Evolutionary conservation across 73 alveolate species (phyloP).

Genomic region (Symbiodinium natans): DNA sequence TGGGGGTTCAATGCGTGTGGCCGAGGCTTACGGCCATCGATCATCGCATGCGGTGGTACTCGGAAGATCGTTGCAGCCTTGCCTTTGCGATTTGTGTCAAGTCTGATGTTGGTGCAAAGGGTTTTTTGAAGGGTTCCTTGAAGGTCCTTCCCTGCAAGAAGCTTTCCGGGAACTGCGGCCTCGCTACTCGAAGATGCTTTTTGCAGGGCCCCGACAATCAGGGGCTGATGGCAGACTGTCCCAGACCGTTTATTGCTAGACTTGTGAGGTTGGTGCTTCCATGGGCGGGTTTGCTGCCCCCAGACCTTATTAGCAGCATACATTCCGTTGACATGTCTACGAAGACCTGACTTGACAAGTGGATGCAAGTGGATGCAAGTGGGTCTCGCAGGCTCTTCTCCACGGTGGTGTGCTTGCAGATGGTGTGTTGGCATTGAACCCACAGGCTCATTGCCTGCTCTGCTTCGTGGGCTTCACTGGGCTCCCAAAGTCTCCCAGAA

Average conservation of each 20-base stretch:
- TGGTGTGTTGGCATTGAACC: slow-evolving; percentile 71
- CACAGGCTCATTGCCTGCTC: slow-evolving; percentile 16
- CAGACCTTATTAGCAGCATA: not conserved
- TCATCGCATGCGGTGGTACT: slow-evolving; percentile 90
- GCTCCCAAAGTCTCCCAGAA: too few relatives aligned
- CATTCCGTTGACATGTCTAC: too few relatives aligned
- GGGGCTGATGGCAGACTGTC: not conserved
- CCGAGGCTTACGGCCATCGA: slow-evolving; percentile 77
- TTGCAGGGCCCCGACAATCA: not conserved
- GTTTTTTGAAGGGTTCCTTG: too few relatives aligned
- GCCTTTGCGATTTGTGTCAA: not conserved
- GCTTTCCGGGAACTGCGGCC: slow-evolving; percentile 45
- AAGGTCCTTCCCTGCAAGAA: slow-evolving; percentile 33
- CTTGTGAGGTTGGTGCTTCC: slow-evolving; percentile 64
- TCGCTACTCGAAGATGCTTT: slow-evolving; percentile 36
- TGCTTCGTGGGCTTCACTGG: not conserved
- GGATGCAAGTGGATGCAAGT: too few relatives aligned
- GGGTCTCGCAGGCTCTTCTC: slow-evolving; percentile 27
- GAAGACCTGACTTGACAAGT: not conserved
- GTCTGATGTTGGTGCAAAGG: not conserved
- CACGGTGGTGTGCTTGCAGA: slow-evolving; percentile 73
- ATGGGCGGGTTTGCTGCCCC: slow-evolving; percentile 79
- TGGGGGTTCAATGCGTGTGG: too few relatives aligned
- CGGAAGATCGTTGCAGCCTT: slow-evolving; percentile 30
- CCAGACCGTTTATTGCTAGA: not conserved